Percentiles rank a stretch among this genome's conserved stretches.
Evolutionary conservation across 176 grass and related monocot genomes (phyloP).

Genomic region (Stipa capillata): DNA sequence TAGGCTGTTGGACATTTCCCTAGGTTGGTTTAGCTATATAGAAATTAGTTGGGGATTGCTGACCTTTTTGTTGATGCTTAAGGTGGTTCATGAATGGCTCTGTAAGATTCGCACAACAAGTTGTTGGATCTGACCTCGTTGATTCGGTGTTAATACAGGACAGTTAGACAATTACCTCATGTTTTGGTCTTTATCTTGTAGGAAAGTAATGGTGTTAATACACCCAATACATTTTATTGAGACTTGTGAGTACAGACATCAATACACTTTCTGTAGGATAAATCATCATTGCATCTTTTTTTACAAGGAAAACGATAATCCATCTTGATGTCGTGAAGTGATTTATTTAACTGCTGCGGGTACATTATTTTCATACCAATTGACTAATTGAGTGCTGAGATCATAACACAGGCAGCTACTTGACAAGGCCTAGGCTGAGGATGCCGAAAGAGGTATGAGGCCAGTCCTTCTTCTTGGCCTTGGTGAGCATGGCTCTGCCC

Average conservation of each 20-base stretch:
- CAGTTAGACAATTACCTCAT: too few relatives aligned
- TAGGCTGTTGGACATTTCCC: neutral
- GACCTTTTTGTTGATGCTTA: too few relatives aligned
- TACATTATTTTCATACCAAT: neutral
- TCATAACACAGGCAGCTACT: neutral
- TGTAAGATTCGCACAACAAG: too few relatives aligned
- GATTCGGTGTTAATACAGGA: too few relatives aligned
- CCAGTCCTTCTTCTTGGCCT: slow-evolving; percentile 60
- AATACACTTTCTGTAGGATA: neutral
- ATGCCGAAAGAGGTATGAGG: slow-evolving; percentile 53
- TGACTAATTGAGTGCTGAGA: neutral
- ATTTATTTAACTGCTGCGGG: neutral
- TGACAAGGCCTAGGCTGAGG: slow-evolving; percentile 54
- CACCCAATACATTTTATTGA: slow-evolving; percentile 31
- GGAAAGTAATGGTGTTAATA: neutral
- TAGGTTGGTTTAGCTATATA: neutral
- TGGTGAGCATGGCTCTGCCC: slow-evolving; percentile 63
- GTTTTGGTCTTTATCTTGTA: too few relatives aligned
- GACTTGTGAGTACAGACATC: neutral
- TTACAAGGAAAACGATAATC: neutral
- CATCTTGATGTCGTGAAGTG: neutral
- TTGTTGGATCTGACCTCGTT: too few relatives aligned
- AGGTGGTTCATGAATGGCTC: too few relatives aligned
- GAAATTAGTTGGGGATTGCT: too few relatives aligned
- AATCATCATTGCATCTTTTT: neutral